Base-by-base conservation (phyloP, 2,329 filamentous ascomycete genomes). In the Colletotrichum kahawae region DNA sequence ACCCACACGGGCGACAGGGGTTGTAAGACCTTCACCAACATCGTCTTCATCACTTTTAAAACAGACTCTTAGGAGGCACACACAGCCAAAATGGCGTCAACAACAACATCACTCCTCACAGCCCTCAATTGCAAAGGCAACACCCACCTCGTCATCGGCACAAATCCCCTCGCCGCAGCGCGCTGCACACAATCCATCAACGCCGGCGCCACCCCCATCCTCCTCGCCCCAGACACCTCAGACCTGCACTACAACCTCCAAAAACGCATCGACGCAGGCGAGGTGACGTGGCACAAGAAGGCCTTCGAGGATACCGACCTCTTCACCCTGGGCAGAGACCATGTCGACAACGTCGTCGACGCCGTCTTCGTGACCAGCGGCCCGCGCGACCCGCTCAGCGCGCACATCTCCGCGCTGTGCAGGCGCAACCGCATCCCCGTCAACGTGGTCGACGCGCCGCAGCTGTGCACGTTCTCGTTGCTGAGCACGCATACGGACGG, bases 401-500 rank as follows among this genome's bases (percentile, higher is more conserved):
- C 89, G 33, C 91, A 91, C 77, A 94, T 98, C 77, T 95, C 95
- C 0, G 88, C 86, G 7, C 87, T 96, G 5, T 98, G 97, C 86
- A 91, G 89, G 75, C 90, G 93, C 62, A 88, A 96, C 76, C 92
- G 97, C 59, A 97, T 99, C 79, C 96, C 96, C 36, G 90, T 99
- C 82, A 99, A 99, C 84, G 95, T 98, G 31, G 92, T 95, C 75
- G 97, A 99, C 85, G 91, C 94, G 0, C 95, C 96, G 0, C 89
- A 92, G 38, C 92, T 98, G 18, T 98, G 95, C 86, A 95, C 95
- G 31, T 98, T 99, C 83, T 94, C 94, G 7, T 89, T 99, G 67
- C 92, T 98, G 60, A 97, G 95, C 29, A 97, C 95, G 9, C 93
- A 98, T 83, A 92, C 91, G 70, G 96, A 98, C 81, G 97, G 97